phyloP scores from a whole-genome alignment of 768 basidiomycete genomes.

The Pisolithus microcarpus region DNA sequence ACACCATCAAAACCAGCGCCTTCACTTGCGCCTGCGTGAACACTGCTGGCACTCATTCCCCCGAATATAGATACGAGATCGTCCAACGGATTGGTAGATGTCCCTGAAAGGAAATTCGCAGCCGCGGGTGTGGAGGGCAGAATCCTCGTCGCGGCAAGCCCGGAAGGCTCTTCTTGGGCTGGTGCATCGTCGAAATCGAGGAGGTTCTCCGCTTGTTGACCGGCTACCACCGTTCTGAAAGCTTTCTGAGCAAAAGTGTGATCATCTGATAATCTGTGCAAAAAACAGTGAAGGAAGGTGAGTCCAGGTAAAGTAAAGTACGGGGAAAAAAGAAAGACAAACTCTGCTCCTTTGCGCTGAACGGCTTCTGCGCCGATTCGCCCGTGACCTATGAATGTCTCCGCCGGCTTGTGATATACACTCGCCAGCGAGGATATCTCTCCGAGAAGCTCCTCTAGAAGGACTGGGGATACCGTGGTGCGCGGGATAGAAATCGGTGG shows the following conservation, averaged over 20 bases:
- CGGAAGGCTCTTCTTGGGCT: conserved; percentile 57
- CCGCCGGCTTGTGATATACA: conserved; percentile 95
- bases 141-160: conserved; percentile 71
- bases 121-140: conserved; percentile 67
- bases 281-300: background rate
- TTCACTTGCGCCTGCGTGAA: conserved; percentile 1
- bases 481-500: conserved; percentile 92
- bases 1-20: background rate
- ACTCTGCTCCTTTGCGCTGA: conserved; percentile 58
- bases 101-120: conserved; percentile 66
- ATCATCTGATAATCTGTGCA: conserved; percentile 54
- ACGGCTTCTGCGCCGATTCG: conserved; percentile 79
- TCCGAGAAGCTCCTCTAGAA: conserved; percentile 85
- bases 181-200: conserved; percentile 86
- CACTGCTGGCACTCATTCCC: conserved; percentile 30
- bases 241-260: conserved; percentile 72
- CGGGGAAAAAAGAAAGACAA: conserved; percentile 19
- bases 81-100: conserved; percentile 84
- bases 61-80: conserved; percentile 94
- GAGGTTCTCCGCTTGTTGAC: conserved; percentile 90
- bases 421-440: conserved; percentile 88
- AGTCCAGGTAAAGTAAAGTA: background rate
- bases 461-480: conserved; percentile 79
- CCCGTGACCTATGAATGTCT: conserved; percentile 92
- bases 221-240: conserved; percentile 83